A percentile compares a stretch with the other conserved stretches of the same genome.
Evolutionary conservation across 352 stramenopile species (phyloP).

Genomic region (Globisporangium camurandrum): DNA sequence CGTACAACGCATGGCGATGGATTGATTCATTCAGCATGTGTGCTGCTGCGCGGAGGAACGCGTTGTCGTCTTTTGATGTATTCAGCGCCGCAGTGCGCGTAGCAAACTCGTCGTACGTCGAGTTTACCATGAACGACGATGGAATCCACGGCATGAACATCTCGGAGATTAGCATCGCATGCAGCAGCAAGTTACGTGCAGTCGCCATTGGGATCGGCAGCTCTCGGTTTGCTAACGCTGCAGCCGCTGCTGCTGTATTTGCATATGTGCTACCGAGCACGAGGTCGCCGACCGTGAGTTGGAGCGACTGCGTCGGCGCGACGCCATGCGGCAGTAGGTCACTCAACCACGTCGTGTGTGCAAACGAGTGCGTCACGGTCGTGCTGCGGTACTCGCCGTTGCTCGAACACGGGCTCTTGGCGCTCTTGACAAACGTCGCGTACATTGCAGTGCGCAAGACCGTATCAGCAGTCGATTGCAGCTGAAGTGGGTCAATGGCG

Average conservation of each 20-base stretch:
- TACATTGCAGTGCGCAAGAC: conserved; percentile 25
- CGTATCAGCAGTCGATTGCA: conserved; percentile 20
- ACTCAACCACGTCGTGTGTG: conserved; percentile 23
- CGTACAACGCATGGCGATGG: neutral
- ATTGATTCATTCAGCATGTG: conserved; percentile 13
- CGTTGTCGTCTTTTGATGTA: neutral
- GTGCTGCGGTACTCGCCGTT: conserved; percentile 24
- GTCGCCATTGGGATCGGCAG: conserved; percentile 13
- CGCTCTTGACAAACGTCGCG: conserved; percentile 16
- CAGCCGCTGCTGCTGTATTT: neutral
- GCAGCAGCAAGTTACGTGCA: conserved; percentile 24
- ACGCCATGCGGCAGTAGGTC: conserved; percentile 20
- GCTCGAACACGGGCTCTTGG: conserved; percentile 15
- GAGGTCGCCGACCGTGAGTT: conserved; percentile 9
- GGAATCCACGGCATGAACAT: conserved; percentile 9
- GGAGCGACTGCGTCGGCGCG: conserved; percentile 9
- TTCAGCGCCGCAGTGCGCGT: neutral
- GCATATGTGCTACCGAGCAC: neutral
- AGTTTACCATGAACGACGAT: conserved; percentile 6
- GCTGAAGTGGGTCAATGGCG: conserved; percentile 4
- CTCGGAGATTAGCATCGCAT: conserved; percentile 21
- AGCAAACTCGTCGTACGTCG: conserved; percentile 13
- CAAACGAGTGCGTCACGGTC: conserved; percentile 24
- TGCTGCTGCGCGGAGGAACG: conserved; percentile 7
- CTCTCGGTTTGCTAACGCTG: neutral